Evolutionary conservation across 176 grass and related monocot genomes (phyloP).

Genomic region (Zea mays): Zm-B73-REFERENCE-NAM-5.0 NC_050098.1:191270001-191270500

Average conservation of each 20-base stretch:
- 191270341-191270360: conserved; percentile 15
- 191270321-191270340: neutral
- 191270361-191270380: conserved; percentile 75
- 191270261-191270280: conserved; percentile 93
- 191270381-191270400: conserved; percentile 91
- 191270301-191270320: conserved; percentile 2
- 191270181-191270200: conserved; percentile 36
- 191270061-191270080: conserved; percentile 89
- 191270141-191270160: conserved; percentile 10
- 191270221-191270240: conserved; percentile 91
- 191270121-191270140: conserved; percentile 16
- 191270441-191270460: conserved; percentile 76
- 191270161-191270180: conserved; percentile 32
- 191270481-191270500: neutral
- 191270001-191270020: conserved; percentile 99
- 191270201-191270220: conserved; percentile 99
- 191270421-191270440: conserved; percentile 69
- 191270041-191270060: conserved; percentile 71
- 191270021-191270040: conserved; percentile 93
- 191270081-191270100: conserved; percentile 81
- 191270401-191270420: conserved; percentile 77
- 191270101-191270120: conserved; percentile 47
- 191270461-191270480: conserved; percentile 17
- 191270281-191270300: conserved; percentile 4
- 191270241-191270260: conserved; percentile 79